Conservation (phyloP, 768 basidiomycete genomes). For the Symmetrospora coprosmae region DNA sequence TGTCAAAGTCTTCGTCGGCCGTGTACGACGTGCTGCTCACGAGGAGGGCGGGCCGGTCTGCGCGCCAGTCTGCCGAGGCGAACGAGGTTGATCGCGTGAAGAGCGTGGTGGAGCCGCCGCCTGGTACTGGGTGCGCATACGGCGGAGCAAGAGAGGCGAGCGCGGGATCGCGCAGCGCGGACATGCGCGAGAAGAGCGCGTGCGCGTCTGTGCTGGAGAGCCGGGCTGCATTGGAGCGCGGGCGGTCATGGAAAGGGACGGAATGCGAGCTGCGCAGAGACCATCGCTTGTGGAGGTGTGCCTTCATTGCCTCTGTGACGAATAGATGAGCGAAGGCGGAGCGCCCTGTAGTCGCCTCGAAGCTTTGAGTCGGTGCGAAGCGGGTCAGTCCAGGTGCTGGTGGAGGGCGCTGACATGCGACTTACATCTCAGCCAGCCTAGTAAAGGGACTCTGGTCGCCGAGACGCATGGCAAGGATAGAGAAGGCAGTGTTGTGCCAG, state of each 20-base stretch:
- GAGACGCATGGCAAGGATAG: slow-evolving; percentile 71
- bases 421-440: slow-evolving; percentile 57
- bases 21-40: slow-evolving; percentile 96
- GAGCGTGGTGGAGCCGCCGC: slow-evolving; percentile 52
- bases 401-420: too few relatives aligned
- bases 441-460: slow-evolving; percentile 57
- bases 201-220: slow-evolving; percentile 48
- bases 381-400: too few relatives aligned
- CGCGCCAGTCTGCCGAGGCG: too few relatives aligned
- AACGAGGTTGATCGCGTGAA: slow-evolving; percentile 34
- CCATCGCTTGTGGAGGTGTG: slow-evolving; percentile 55
- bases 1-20: slow-evolving; percentile 81
- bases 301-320: slow-evolving; percentile 76
- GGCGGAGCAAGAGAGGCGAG: slow-evolving; percentile 45
- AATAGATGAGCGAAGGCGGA: slow-evolving; percentile 79
- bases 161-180: not conserved
- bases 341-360: too few relatives aligned
- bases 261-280: slow-evolving; percentile 51
- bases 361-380: too few relatives aligned
- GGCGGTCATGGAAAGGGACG: slow-evolving; percentile 72
- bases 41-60: slow-evolving; percentile 56
- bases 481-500: slow-evolving; percentile 97
- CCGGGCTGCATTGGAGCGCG: slow-evolving; percentile 67
- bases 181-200: not conserved
- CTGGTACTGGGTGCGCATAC: slow-evolving; percentile 41